Evolutionary conservation across 768 basidiomycete genomes (phyloP), one percentile per base, ranked within the genome.

Genomic region (Xerocomellus intermedius): DNA sequence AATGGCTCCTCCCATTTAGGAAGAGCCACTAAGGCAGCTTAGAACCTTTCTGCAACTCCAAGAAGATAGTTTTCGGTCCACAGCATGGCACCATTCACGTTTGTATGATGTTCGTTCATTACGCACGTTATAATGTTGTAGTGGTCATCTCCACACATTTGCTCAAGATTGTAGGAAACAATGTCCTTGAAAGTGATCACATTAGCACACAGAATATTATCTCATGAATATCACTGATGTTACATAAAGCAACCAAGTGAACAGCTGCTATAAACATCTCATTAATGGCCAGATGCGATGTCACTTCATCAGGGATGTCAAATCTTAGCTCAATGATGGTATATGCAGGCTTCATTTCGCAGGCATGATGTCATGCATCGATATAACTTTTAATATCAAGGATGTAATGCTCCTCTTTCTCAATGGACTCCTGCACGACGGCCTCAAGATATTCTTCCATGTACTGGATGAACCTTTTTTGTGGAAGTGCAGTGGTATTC

Each of bases 111-210:
- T 35, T 79, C 72, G 35, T 77, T 69, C 79, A 81, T 82, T 43
- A 82, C 75, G 14, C 80, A 73, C 1, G 77, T 77, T 26, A 84
- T 71, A 16, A 82, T 67, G 54, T 78, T 78, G 64, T 78, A 59
- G 8, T 32, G 26, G 43, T 59, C 57, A 41, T 64, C 63, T 10
- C 63, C 52, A 9, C 55, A 58, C 19, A 72, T 63, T 55, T 74
- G 74, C 48, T 71, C 69, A 4, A 67, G 2, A 39, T 72, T 72
- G 47, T 72, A 71, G 21, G 69, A 69, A 30, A 42, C 52, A 22
- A 71, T 60, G 28, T 71, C 69, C 68, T 71, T 32, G n/a, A n/a
- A 37, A 38, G 13, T 21, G 10, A 42, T 21, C 21, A 10, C 2
- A 26, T 61, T 33, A 61, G 38, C 24, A 24, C 13, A n/a, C 16